A percentile compares a stretch with the other conserved stretches of the same genome.
phyloP scores from a whole-genome alignment of 176 grass and related monocot genomes.

The Themeda triandra region DNA sequence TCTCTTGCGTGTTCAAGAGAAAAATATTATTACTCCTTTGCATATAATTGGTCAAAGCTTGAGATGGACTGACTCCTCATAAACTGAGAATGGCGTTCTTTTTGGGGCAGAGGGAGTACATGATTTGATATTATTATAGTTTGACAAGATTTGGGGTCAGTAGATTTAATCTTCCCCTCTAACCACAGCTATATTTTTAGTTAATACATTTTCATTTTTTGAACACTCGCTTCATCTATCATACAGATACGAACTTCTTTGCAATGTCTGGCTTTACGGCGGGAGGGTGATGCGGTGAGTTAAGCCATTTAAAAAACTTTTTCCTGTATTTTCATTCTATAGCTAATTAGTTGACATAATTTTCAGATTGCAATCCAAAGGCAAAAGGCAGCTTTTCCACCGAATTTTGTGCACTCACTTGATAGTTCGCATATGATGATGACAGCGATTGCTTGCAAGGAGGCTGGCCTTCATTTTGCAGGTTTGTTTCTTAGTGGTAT shows the following conservation, averaged over 20 bases:
- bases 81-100: not conserved
- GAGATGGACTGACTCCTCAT: not conserved
- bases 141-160: not conserved
- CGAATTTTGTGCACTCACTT: constrained; percentile 95
- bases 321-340: not conserved
- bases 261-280: constrained; percentile 62
- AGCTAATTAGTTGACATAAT: constrained; percentile 24
- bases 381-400: constrained; percentile 88
- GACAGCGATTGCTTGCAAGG: constrained; percentile 89
- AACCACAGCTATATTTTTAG: not conserved
- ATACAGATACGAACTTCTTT: constrained; percentile 77
- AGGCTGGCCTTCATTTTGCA: constrained; percentile 84
- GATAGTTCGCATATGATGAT: constrained; percentile 99
- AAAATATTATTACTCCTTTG: not conserved
- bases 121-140: constrained; percentile 8
- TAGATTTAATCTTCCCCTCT: not conserved
- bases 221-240: not conserved
- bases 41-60: not conserved
- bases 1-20: not conserved
- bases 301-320: not conserved
- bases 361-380: constrained; percentile 69
- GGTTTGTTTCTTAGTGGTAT: constrained; percentile 36
- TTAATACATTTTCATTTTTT: constrained; percentile 8
- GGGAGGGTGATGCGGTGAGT: constrained; percentile 67
- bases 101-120: not conserved